phyloP scores from a whole-genome alignment of 2,329 filamentous ascomycete genomes.

The Macroventuria anomochaeta region DNA sequence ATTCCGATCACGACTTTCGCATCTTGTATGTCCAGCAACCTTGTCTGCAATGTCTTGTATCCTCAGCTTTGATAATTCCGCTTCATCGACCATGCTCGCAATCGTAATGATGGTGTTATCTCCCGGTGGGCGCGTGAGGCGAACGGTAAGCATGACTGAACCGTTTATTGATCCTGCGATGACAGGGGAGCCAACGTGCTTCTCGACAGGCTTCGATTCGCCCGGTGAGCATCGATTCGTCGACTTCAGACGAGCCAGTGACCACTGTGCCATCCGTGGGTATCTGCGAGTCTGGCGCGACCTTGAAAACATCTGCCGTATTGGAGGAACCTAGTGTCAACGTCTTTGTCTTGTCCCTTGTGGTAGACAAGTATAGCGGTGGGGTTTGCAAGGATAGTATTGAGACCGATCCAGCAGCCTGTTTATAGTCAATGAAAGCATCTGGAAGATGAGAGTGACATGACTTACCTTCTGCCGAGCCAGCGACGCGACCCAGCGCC shows the following conservation, averaged over 20 bases:
- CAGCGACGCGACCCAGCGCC: conserved; percentile 55
- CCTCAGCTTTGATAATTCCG: conserved; percentile 70
- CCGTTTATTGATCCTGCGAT: conserved; percentile 70
- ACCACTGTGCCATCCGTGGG: conserved; percentile 74
- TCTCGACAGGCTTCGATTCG: conserved; percentile 67
- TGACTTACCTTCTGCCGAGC: conserved; percentile 51
- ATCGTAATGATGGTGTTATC: conserved; percentile 77
- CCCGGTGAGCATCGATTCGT: conserved; percentile 83
- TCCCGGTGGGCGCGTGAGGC: conserved; percentile 66
- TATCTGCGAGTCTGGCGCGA: conserved; percentile 64
- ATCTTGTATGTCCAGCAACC: conserved; percentile 52
- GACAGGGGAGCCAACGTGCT: conserved; percentile 59
- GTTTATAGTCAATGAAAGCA: not conserved
- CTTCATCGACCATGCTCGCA: conserved; percentile 73
- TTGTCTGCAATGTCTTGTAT: conserved; percentile 72
- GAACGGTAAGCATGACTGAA: conserved; percentile 57
- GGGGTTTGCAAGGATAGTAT: conserved; percentile 63
- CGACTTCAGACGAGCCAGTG: conserved; percentile 67
- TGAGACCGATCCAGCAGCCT: conserved; percentile 58
- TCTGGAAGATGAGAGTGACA: not conserved
- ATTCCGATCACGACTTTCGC: conserved; percentile 51
- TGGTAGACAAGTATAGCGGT: conserved; percentile 60
- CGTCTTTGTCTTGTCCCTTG: conserved; percentile 52
- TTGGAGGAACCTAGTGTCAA: conserved; percentile 72
- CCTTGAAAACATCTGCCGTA: conserved; percentile 72